Conservation (phyloP, 2,329 filamentous ascomycete genomes). For the Truncatella angustata region DNA sequence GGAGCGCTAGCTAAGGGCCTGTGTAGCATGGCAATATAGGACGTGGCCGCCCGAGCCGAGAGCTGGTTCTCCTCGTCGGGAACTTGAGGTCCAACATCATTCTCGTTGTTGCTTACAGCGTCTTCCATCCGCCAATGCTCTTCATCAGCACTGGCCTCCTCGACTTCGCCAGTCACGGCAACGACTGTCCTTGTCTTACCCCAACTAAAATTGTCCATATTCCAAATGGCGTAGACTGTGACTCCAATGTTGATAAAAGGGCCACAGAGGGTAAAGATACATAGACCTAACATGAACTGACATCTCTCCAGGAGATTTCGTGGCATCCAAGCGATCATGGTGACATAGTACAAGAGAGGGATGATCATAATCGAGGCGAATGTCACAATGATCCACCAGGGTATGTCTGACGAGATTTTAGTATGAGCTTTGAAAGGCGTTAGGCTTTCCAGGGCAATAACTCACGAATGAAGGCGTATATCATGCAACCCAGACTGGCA, state of each 20-base stretch:
- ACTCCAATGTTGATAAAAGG: conserved; percentile 30
- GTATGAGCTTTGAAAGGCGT: too few relatives aligned
- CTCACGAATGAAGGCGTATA: conserved; percentile 19
- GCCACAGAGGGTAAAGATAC: conserved; percentile 24
- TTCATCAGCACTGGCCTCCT: conserved; percentile 18
- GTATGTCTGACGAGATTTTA: conserved; percentile 14
- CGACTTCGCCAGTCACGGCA: conserved; percentile 20
- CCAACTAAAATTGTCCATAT: conserved; percentile 32
- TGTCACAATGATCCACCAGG: conserved; percentile 21
- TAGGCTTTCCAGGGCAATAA: neutral
- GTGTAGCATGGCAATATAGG: too few relatives aligned
- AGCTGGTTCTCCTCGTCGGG: conserved; percentile 4
- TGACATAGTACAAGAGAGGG: conserved; percentile 26
- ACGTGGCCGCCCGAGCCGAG: neutral
- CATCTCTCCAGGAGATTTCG: conserved; percentile 19
- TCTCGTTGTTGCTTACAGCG: conserved; percentile 13
- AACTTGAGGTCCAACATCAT: conserved; percentile 10
- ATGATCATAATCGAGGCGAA: conserved; percentile 27
- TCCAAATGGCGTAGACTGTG: conserved; percentile 26
- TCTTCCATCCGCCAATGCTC: conserved; percentile 14
- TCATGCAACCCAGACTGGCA: conserved; percentile 21
- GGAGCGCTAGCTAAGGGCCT: too few relatives aligned
- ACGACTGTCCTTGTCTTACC: conserved; percentile 29
- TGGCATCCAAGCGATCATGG: conserved; percentile 26
- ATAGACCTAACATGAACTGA: conserved; percentile 26